Percentiles rank a stretch among this genome's conserved stretches.
These are phyloP conservation scores for Amphirosellinia nigrospora DNA, from an alignment of 495 filamentous ascomycete species.

Conservation along the genomic window DNA sequence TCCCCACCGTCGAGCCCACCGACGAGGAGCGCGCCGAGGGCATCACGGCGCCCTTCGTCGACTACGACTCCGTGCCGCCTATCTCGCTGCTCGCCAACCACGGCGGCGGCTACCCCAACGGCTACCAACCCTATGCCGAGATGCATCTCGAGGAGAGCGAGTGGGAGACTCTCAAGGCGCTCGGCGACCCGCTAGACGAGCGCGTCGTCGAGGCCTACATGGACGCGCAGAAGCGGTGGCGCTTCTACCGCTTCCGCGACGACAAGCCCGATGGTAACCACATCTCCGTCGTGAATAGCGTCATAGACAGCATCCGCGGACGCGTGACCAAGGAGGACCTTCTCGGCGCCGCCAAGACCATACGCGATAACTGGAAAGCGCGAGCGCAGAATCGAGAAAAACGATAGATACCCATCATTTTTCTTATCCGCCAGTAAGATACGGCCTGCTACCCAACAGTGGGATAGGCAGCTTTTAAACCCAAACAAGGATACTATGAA, in stretches of 20 bases:
- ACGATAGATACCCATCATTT: background rate
- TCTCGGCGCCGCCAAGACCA: slow-evolving; percentile 63
- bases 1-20: slow-evolving; percentile 74
- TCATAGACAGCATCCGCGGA: slow-evolving; percentile 81
- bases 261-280: slow-evolving; percentile 94
- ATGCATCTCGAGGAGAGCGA: slow-evolving; percentile 75
- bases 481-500: background rate
- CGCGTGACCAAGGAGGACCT: slow-evolving; percentile 62
- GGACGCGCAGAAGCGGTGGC: slow-evolving; percentile 75
- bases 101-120: slow-evolving; percentile 54
- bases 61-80: slow-evolving; percentile 61
- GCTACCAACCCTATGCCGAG: slow-evolving; percentile 65
- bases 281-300: slow-evolving; percentile 69
- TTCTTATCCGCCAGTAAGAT: background rate
- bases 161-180: slow-evolving; percentile 80
- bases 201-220: slow-evolving; percentile 87
- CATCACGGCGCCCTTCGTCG: slow-evolving; percentile 57
- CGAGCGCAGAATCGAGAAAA: slow-evolving; percentile 37
- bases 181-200: slow-evolving; percentile 75
- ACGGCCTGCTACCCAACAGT: background rate
- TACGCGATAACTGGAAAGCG: slow-evolving; percentile 76
- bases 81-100: slow-evolving; percentile 53
- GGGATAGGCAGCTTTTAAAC: background rate
- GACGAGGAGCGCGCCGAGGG: slow-evolving; percentile 68
- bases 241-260: slow-evolving; percentile 83